Evolutionary conservation across 169 alveolate species (phyloP).

Genomic region (Eimeria sp.): DNA sequence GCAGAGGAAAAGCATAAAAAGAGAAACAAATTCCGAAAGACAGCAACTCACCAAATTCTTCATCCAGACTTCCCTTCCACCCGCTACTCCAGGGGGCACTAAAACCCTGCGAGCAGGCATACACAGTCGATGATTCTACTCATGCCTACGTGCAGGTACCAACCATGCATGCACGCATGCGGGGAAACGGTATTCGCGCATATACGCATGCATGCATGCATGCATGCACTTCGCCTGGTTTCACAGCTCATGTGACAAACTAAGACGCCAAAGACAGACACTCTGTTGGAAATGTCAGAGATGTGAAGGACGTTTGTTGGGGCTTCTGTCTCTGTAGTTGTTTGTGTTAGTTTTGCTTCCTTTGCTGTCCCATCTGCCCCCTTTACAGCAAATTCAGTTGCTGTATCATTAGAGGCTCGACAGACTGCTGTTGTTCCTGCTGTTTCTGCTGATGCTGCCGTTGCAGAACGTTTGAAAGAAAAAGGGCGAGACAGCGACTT

Average conservation of each 20-base stretch:
- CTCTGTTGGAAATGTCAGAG: not conserved
- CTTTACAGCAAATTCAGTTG: not conserved
- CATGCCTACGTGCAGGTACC: not conserved
- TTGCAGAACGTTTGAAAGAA: not conserved
- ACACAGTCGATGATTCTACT: not conserved
- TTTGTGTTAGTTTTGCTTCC: not conserved
- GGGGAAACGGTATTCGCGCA: not conserved
- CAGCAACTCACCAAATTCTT: not conserved
- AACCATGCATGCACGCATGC: not conserved
- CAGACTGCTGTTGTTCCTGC: not conserved
- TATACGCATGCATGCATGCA: not conserved
- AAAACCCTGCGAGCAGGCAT: not conserved
- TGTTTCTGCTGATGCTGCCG: not conserved
- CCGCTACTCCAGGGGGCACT: conserved; percentile 29
- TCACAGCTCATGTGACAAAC: not conserved
- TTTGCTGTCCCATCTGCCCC: not conserved
- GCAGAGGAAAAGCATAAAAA: not conserved
- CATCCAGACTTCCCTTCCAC: conserved; percentile 26
- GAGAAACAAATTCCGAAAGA: not conserved
- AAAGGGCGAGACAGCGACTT: conserved; percentile 17
- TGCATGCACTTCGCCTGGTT: not conserved
- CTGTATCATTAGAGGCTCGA: not conserved
- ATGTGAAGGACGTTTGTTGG: not conserved
- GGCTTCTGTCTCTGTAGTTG: not conserved
- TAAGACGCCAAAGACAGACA: not conserved